A percentile compares a stretch with the other conserved stretches of the same genome.
Evolutionary conservation across 129 eudicot species (phyloP).

Genomic region (Arctium minus): DNA sequence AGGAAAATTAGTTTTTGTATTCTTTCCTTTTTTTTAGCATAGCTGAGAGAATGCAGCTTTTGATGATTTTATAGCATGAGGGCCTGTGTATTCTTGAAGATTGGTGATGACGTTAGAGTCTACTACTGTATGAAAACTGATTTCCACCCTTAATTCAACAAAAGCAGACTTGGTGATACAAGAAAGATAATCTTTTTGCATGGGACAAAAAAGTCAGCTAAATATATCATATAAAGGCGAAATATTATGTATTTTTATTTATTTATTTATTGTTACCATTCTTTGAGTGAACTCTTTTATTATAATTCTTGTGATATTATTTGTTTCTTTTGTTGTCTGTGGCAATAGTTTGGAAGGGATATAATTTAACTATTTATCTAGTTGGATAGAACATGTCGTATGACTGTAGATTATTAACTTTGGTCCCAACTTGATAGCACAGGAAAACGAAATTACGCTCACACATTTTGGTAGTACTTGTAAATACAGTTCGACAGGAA

Average conservation of each 20-base stretch:
- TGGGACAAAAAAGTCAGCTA: too few species aligned
- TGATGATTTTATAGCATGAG: conserved; percentile 11
- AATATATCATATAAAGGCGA: too few species aligned
- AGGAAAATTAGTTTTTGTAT: not conserved
- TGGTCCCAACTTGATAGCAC: too few species aligned
- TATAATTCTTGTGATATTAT: not conserved
- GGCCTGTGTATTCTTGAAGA: conserved; percentile 4
- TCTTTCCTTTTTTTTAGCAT: not conserved
- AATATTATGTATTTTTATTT: too few species aligned
- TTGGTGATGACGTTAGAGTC: not conserved
- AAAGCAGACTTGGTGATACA: too few species aligned
- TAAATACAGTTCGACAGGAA: conserved; percentile 24
- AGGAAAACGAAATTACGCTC: too few species aligned
- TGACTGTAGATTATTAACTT: not conserved
- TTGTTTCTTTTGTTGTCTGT: not conserved
- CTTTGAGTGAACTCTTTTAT: not conserved
- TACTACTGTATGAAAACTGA: not conserved
- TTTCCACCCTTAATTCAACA: not conserved
- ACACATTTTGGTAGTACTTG: not conserved
- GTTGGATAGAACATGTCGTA: not conserved
- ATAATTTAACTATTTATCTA: not conserved
- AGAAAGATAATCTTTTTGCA: too few species aligned
- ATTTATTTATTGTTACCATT: not conserved
- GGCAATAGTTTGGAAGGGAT: conserved; percentile 5
- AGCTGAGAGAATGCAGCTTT: conserved; percentile 1